Evolutionary conservation across 176 grass and related monocot species (phyloP).

Genomic region (Avena eriantha): DNA sequence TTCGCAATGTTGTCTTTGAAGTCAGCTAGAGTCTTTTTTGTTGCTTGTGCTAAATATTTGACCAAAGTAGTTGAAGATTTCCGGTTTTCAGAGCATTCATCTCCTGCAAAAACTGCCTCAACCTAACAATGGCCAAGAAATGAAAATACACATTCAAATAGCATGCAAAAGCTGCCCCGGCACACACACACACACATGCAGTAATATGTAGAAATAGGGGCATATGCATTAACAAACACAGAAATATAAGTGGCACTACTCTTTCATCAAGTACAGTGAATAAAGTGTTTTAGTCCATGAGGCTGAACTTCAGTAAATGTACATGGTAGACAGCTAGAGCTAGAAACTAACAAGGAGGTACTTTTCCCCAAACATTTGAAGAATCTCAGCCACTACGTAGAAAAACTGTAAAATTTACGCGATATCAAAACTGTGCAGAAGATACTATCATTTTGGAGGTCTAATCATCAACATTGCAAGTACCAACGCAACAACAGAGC

Average conservation of each 20-base stretch:
- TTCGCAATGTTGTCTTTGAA: slow-evolving; percentile 68
- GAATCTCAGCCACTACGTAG: background rate
- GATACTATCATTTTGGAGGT: background rate
- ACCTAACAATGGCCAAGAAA: slow-evolving; percentile 48
- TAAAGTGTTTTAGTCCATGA: background rate
- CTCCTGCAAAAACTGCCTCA: slow-evolving; percentile 58
- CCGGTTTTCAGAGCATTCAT: slow-evolving; percentile 47
- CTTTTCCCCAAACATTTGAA: background rate
- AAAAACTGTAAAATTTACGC: background rate
- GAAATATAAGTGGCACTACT: background rate
- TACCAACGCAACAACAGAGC: no score
- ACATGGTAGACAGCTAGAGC: background rate
- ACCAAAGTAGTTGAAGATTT: slow-evolving; percentile 48
- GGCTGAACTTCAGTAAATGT: no score
- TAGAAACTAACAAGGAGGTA: background rate
- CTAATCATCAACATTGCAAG: background rate
- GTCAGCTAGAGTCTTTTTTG: slow-evolving; percentile 46
- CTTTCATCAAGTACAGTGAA: background rate
- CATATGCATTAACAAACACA: background rate
- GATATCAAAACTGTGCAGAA: background rate
- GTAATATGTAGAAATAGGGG: background rate
- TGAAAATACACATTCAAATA: slow-evolving; percentile 7
- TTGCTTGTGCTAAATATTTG: slow-evolving; percentile 48
- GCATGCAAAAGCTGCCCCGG: background rate
- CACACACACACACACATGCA: background rate